A percentile compares a stretch with the other conserved stretches of the same genome.
phyloP scores from a whole-genome alignment of 1,284 basidiomycete species.

The Tilletia caries region DNA sequence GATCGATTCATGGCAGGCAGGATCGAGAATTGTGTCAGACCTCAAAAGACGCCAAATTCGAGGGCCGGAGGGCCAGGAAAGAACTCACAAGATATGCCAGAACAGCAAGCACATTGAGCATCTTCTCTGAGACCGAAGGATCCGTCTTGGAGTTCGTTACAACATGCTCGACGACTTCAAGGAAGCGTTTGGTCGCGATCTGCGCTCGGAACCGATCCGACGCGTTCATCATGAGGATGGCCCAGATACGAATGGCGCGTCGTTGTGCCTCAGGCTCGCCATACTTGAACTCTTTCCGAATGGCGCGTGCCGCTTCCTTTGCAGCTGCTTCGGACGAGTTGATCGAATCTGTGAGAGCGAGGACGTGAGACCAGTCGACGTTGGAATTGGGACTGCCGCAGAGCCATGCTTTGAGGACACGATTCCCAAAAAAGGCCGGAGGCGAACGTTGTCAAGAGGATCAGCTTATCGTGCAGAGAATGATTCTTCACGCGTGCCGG shows the following conservation, averaged over 20 bases:
- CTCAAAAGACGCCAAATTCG: neutral
- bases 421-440: no score
- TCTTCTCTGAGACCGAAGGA: constrained; percentile 34
- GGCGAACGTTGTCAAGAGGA: neutral
- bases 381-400: constrained; percentile 22
- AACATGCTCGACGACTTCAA: constrained; percentile 39
- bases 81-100: constrained; percentile 29
- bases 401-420: constrained; percentile 20
- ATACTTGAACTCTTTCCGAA: constrained; percentile 46
- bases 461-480: no score
- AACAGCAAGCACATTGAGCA: constrained; percentile 39
- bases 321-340: constrained; percentile 35
- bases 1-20: neutral
- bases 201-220: constrained; percentile 40
- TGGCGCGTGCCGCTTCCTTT: constrained; percentile 42
- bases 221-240: constrained; percentile 35
- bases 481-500: no score
- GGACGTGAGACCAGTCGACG: constrained; percentile 34
- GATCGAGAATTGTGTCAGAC: neutral
- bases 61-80: neutral
- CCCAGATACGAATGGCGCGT: constrained; percentile 40
- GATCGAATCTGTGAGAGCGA: constrained; percentile 28
- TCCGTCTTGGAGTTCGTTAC: constrained; percentile 35
- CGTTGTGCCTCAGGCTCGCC: constrained; percentile 28
- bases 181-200: constrained; percentile 40